Base-by-base conservation (phyloP, 1,284 basidiomycete species). In the Sporisorium scitamineum region DNA sequence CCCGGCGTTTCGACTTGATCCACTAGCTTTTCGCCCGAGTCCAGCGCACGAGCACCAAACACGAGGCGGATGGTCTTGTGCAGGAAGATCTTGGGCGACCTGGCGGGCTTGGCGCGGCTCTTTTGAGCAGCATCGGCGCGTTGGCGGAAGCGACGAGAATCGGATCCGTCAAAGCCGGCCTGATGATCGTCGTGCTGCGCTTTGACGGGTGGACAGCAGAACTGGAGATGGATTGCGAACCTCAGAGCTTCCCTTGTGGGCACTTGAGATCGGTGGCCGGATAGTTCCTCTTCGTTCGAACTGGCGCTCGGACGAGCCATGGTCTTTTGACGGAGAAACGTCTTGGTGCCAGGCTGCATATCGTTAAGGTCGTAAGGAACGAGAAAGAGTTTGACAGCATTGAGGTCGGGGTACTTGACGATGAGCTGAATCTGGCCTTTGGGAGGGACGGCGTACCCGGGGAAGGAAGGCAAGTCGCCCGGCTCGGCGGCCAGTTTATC, bases 351-450 rank as follows among this genome's bases (percentile, higher is more conserved):
- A 7, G 71, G 59, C 37, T 72, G 74, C 57, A 89, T 80, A 7
- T 80, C 76, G 5, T 83, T 78, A 11, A 89, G 80, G 68, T 89
- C 88, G 70, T 89, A 89, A 0, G 88, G 87, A 4, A 89, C 77
- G 2, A 89, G 78, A 65, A 89, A 89, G 11, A 87, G 86, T 76
- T 88, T 88, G 76, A 88, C 78, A 0, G 88, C 85, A 26, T 84
- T 78, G 45, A 71, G 62, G 27, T 84, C 81, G 3, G 86, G 80
- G 27, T 87, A 87, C 78, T 87, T 88, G 80, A 89, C 81, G 27
- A 89, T 82, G 10, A 89, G 81, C 78, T 89, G 88, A 9, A 89
- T 76, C 67, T 88, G 88, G n/a, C 88, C 88, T 26, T 86, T 79
- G 0, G 84, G 84, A 0, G 88, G 87, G 6, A 89, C 84, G 31